A percentile compares a stretch with the other conserved stretches of the same genome.
Evolutionary conservation across 2,329 filamentous ascomycete species (phyloP).

Genomic region (Annulohypoxylon truncatum): DNA sequence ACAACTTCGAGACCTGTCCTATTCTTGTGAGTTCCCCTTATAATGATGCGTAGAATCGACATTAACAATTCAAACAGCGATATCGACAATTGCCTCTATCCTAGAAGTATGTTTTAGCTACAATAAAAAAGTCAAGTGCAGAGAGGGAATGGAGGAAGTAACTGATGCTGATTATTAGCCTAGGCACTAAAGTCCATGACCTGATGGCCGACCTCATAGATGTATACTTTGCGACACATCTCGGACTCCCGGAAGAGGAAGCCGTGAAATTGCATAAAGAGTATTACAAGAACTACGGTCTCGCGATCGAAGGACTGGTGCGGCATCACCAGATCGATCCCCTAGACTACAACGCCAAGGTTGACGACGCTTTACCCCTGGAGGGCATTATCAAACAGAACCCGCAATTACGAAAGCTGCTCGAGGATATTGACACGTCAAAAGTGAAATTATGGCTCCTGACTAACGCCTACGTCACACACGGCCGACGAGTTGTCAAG

Average conservation of each 20-base stretch:
- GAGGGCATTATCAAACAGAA: conserved; percentile 86
- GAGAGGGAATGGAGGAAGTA: background rate
- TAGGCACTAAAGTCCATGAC: conserved; percentile 83
- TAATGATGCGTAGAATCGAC: background rate
- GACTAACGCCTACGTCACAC: conserved; percentile 94
- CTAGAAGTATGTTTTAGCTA: conserved; percentile 72
- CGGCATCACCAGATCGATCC: conserved; percentile 95
- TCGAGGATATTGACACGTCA: conserved; percentile 82
- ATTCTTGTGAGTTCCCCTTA: conserved; percentile 55
- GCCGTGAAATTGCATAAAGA: conserved; percentile 87
- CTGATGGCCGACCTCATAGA: conserved; percentile 88
- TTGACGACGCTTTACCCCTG: conserved; percentile 93
- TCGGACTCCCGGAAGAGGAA: conserved; percentile 79
- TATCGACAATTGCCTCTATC: conserved; percentile 98
- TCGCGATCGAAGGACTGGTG: conserved; percentile 96
- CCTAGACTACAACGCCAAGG: conserved; percentile 91
- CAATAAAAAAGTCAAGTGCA: background rate
- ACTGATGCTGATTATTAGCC: conserved; percentile 32
- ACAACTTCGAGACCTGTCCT: conserved; percentile 51
- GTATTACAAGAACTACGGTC: conserved; percentile 95
- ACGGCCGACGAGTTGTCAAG: conserved; percentile 83
- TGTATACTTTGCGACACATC: conserved; percentile 72
- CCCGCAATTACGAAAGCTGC: conserved; percentile 76
- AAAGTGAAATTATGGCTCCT: conserved; percentile 94
- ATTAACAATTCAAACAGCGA: conserved; percentile 76